Conservation (phyloP, 2,329 filamentous ascomycete genomes). For the Venturia asperata region DNA sequence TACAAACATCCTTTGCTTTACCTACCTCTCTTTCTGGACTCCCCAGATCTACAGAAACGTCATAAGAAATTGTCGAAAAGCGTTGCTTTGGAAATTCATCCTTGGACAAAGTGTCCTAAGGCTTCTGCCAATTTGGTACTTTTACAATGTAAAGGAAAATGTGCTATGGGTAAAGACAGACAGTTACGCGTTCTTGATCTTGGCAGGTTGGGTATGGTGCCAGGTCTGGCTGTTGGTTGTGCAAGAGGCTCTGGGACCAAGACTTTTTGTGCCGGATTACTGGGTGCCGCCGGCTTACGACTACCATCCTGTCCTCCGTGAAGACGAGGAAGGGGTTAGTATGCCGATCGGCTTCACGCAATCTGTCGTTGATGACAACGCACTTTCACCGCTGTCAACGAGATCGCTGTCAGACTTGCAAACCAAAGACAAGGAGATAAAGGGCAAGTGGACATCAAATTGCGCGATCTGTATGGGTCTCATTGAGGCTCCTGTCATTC, state of each 20-base stretch:
- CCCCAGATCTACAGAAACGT: conserved; percentile 90
- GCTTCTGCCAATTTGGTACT: conserved; percentile 74
- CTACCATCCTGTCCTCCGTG: conserved; percentile 83
- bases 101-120: conserved; percentile 74
- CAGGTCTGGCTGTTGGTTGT: conserved; percentile 72
- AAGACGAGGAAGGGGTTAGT: conserved; percentile 70
- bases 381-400: conserved; percentile 22
- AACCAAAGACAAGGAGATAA: conserved; percentile 23
- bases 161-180: conserved; percentile 72
- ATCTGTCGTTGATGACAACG: conserved; percentile 24
- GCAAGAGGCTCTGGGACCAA: conserved; percentile 78
- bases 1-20: conserved; percentile 56
- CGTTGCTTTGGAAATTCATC: conserved; percentile 86
- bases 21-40: conserved; percentile 84
- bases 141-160: conserved; percentile 71
- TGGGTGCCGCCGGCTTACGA: conserved; percentile 74
- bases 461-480: conserved; percentile 93
- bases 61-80: conserved; percentile 83
- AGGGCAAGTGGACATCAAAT: conserved; percentile 62
- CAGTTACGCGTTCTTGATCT: conserved; percentile 53
- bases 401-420: neutral
- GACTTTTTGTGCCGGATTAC: conserved; percentile 71
- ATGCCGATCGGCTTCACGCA: conserved; percentile 64
- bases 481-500: conserved; percentile 79
- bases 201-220: conserved; percentile 76